These are phyloP conservation scores for Lepidium campestre DNA, from an alignment of 441 rosid genomes.

Conservation along the genomic window DNA sequence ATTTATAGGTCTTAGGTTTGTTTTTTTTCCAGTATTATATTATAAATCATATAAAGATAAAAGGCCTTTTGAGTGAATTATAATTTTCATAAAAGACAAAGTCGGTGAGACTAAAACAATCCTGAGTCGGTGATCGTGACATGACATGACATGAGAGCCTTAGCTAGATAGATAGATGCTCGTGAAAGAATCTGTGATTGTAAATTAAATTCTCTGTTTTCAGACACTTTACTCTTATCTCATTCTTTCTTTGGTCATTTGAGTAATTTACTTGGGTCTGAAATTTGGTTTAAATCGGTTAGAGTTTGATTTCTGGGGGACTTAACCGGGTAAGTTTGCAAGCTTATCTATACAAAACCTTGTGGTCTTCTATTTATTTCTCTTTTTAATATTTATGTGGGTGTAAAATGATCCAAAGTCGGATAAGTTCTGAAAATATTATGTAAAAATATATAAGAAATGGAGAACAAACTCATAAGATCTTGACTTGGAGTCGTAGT, in stretches of 20 bases:
- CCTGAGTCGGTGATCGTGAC: slow-evolving; percentile 22
- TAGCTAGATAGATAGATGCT: slow-evolving; percentile 13
- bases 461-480: slow-evolving; percentile 6
- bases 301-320: not conserved
- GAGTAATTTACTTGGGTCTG: not conserved
- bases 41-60: not conserved
- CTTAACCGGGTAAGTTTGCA: slow-evolving; percentile 12
- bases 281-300: not conserved
- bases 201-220: slow-evolving; percentile 1
- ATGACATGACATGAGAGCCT: slow-evolving; percentile 25
- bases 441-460: not conserved
- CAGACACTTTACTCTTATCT: not conserved
- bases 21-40: not conserved
- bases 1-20: slow-evolving; percentile 17
- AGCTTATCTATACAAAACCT: slow-evolving; percentile 16
- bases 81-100: slow-evolving; percentile 2
- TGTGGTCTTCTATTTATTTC: slow-evolving; percentile 27
- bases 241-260: not conserved
- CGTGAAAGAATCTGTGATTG: slow-evolving; percentile 14
- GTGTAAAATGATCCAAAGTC: slow-evolving; percentile 16
- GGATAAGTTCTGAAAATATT: slow-evolving; percentile 1
- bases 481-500: slow-evolving; percentile 10
- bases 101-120: slow-evolving; percentile 24
- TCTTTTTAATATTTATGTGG: slow-evolving; percentile 14
- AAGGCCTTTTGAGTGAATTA: not conserved